Evolutionary conservation across 768 basidiomycete genomes (phyloP).

Genomic region (Mycena floridula): DNA sequence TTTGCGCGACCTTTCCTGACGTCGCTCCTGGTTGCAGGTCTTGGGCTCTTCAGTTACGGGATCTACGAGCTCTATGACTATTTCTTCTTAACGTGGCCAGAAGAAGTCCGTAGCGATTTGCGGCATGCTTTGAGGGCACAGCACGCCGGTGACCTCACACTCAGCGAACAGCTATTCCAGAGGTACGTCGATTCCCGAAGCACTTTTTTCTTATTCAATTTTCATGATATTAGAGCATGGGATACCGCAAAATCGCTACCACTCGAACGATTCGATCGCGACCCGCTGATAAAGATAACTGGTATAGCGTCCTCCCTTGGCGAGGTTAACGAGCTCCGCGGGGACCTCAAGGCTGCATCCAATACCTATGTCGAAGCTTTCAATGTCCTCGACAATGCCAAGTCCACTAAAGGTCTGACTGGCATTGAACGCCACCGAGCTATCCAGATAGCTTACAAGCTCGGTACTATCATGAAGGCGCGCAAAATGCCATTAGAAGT

Average conservation of each 20-base stretch:
- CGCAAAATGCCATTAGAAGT: background rate
- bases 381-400: background rate
- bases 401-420: background rate
- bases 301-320: background rate
- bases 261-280: background rate
- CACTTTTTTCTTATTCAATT: too few species aligned
- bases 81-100: background rate
- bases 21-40: background rate
- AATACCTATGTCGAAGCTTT: background rate
- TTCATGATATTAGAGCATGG: background rate
- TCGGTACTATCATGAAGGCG: background rate
- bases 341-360: background rate
- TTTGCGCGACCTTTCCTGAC: background rate
- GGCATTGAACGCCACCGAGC: background rate
- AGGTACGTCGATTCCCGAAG: too few species aligned
- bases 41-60: background rate
- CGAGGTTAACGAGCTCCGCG: background rate
- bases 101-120: background rate
- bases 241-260: background rate
- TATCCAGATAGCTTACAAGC: background rate
- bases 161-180: too few species aligned
- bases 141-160: too few species aligned
- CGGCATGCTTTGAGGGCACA: too few species aligned
- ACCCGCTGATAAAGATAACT: background rate
- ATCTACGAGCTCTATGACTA: background rate